phyloP scores from a whole-genome alignment of 768 basidiomycete genomes.

The Lyophyllum semitale region DNA sequence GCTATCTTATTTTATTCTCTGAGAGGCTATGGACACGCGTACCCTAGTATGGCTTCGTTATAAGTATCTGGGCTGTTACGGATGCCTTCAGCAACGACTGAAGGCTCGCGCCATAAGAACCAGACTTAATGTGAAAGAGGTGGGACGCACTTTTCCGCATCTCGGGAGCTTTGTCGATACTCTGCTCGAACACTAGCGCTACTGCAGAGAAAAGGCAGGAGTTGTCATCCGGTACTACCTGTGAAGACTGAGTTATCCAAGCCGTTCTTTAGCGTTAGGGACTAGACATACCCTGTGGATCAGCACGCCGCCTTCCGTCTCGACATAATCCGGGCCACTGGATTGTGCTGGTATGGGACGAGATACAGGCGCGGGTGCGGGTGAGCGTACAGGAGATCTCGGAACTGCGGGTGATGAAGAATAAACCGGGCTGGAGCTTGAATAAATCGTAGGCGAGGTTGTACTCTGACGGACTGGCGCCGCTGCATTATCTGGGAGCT shows the following conservation, averaged over 20 bases:
- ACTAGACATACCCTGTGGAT: slow-evolving; percentile 64
- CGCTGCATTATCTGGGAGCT: slow-evolving; percentile 24
- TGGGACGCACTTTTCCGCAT: slow-evolving; percentile 70
- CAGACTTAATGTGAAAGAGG: background rate
- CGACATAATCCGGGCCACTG: slow-evolving; percentile 57
- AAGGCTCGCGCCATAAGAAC: background rate
- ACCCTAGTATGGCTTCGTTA: slow-evolving; percentile 89
- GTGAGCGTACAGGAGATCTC: background rate
- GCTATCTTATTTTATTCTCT: background rate
- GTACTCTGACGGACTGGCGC: slow-evolving; percentile 7
- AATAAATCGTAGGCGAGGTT: background rate
- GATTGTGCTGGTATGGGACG: slow-evolving; percentile 11
- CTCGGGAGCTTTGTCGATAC: slow-evolving; percentile 64
- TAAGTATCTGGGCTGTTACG: slow-evolving; percentile 69
- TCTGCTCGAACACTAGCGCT: slow-evolving; percentile 84
- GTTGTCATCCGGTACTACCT: slow-evolving; percentile 93
- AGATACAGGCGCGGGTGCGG: slow-evolving; percentile 1
- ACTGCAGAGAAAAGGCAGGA: slow-evolving; percentile 91
- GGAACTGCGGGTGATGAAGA: background rate
- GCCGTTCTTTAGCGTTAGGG: background rate
- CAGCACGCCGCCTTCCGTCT: slow-evolving; percentile 63
- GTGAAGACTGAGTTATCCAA: too few relatives aligned
- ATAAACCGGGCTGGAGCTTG: slow-evolving; percentile 14
- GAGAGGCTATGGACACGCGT: slow-evolving; percentile 7
- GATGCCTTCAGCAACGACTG: slow-evolving; percentile 87